Conservation (phyloP, 495 filamentous ascomycete genomes). For the Penicillium nucicola region DNA sequence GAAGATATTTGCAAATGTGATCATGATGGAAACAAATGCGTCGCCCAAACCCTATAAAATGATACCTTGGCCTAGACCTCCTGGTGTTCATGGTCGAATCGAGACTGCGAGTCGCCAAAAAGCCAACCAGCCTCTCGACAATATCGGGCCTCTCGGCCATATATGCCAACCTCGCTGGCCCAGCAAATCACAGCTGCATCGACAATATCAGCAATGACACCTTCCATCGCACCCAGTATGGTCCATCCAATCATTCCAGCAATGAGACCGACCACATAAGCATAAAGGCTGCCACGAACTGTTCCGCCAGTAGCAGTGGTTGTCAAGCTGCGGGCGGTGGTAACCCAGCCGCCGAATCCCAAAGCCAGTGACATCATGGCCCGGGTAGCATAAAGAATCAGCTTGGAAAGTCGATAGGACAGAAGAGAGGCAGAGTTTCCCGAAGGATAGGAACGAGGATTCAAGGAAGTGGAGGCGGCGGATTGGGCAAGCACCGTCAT, state of each 20-base stretch:
- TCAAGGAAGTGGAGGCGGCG: slow-evolving; percentile 54
- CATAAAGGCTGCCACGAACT: slow-evolving; percentile 82
- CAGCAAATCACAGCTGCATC: slow-evolving; percentile 93
- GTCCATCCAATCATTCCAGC: slow-evolving; percentile 94
- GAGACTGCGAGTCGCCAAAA: slow-evolving; percentile 56
- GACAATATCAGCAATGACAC: slow-evolving; percentile 84
- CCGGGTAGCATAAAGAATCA: slow-evolving; percentile 85
- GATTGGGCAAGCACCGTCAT: slow-evolving; percentile 69
- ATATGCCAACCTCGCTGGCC: slow-evolving; percentile 76
- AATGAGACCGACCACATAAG: slow-evolving; percentile 88
- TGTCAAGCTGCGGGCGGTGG: slow-evolving; percentile 70
- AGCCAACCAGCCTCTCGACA: slow-evolving; percentile 83
- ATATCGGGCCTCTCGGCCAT: slow-evolving; percentile 68
- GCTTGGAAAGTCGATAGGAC: slow-evolving; percentile 85
- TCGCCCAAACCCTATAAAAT: neutral
- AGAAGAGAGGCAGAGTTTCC: slow-evolving; percentile 42
- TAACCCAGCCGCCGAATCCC: slow-evolving; percentile 97
- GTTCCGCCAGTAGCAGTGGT: slow-evolving; percentile 51
- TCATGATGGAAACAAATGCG: slow-evolving; percentile 1
- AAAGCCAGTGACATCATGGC: slow-evolving; percentile 85
- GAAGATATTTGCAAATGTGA: slow-evolving; percentile 1
- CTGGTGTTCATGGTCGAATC: slow-evolving; percentile 11
- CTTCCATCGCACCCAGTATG: slow-evolving; percentile 91
- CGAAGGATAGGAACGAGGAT: slow-evolving; percentile 41
- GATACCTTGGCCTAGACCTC: slow-evolving; percentile 13